Percentiles rank a stretch among this genome's conserved stretches.
phyloP scores from a whole-genome alignment of 2,329 filamentous ascomycete species.

The Diaporthe eres region DNA sequence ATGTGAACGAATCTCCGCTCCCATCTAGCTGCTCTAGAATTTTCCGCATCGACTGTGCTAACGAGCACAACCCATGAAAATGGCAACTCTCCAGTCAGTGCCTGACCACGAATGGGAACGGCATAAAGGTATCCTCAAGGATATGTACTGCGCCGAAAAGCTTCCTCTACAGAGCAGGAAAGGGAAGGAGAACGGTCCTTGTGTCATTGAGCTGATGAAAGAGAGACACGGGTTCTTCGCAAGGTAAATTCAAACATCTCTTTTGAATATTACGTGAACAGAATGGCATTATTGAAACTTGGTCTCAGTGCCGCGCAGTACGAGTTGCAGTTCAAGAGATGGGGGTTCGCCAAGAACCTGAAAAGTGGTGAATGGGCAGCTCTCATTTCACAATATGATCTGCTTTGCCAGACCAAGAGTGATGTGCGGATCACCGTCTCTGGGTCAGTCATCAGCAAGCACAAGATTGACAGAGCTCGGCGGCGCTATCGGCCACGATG shows the following conservation, averaged over 20 bases:
- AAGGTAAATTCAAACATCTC: not conserved
- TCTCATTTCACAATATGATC: conserved; percentile 1
- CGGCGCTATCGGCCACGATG: not conserved
- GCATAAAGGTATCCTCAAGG: not conserved
- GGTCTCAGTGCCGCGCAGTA: not conserved
- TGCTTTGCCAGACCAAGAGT: not conserved
- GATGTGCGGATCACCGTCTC: not conserved
- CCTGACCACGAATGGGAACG: not conserved
- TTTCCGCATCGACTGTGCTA: too few relatives aligned
- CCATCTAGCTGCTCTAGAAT: rapidly evolving
- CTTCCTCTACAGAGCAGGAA: not conserved
- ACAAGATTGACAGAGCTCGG: conserved; percentile 2
- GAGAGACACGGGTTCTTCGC: not conserved
- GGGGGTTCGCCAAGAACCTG: not conserved
- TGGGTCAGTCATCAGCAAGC: not conserved
- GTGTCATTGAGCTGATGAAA: not conserved
- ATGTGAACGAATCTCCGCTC: rapidly evolving
- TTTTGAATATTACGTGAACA: rapidly evolving
- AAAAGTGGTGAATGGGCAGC: not conserved
- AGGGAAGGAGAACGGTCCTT: not conserved
- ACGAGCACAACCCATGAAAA: not conserved
- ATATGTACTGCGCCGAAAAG: not conserved
- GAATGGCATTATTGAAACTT: not conserved
- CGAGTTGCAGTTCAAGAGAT: conserved; percentile 18
- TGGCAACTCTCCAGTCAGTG: not conserved